Base-by-base conservation (phyloP, 2,329 filamentous ascomycete species). In the Botryosphaeria agaves region DNA sequence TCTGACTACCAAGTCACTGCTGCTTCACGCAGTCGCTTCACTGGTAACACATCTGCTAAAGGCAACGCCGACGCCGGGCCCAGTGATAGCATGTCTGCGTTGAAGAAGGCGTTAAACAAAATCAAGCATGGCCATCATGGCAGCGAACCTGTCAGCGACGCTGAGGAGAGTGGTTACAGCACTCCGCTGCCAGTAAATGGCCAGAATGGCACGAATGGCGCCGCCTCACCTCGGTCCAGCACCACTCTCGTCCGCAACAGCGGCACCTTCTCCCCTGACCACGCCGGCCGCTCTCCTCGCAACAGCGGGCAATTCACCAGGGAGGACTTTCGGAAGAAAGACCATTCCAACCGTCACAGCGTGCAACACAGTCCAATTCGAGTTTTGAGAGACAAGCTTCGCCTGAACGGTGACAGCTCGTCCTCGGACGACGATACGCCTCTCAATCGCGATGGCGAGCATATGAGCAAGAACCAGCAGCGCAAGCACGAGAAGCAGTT, bases 371-470 rank as follows among this genome's bases (percentile, higher is more conserved):
- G 49, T 38, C 54, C 54, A 18, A 51, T 56, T 32, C 46, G 52
- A 5, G 46, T 45, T 6, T 42, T 57, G 37, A 53, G 49, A 35
- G 51, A 55, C 41, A 55, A 53, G 42, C 45, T 56, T 9, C 21
- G 12, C 21, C 9, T 23, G 9, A 12, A 12, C 21, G 21, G 12
- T 23, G 21, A 23, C 21, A 11, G 9, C 9, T 23, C 21, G 9
- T 49, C 51, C 7, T 41, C 41, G 19, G 46, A 50, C 26, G 27
- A 37, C 6, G 29, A 35, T 14, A 25, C 28, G 16, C 58, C 59
- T 12, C 48, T 64, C 38, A 64, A 64, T 45, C 50, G 59, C 27
- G 57, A 63, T 15, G 61, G 59, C 31, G 59, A 64, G 44, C 51
- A 52, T 28, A 55, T 63, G 52, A 63, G 58, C 37, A 53, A 52